Percentiles rank a stretch among this genome's conserved stretches.
phyloP scores from a whole-genome alignment of 73 alveolate species.

The Stentor roeselii region DNA sequence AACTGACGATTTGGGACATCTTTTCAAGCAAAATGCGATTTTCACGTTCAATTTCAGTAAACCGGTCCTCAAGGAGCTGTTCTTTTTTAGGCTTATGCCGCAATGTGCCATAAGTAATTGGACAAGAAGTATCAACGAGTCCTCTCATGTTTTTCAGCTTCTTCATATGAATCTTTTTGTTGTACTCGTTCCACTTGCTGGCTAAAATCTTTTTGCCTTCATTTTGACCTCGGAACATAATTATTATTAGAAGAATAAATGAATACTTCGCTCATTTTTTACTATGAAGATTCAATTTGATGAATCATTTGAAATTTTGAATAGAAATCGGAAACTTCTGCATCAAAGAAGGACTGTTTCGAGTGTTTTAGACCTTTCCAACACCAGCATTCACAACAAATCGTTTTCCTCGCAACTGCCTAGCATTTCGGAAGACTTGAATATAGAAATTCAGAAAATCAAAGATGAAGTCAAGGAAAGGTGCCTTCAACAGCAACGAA shows the following conservation, averaged over 20 bases:
- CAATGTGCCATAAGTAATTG: constrained; percentile 35
- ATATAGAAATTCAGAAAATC: not conserved
- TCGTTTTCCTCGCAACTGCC: not conserved
- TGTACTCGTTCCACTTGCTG: constrained; percentile 48
- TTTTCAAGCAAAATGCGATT: constrained; percentile 53
- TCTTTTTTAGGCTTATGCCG: constrained; percentile 49
- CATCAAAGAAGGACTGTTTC: not conserved
- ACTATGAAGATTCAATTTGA: not conserved
- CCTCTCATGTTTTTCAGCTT: constrained; percentile 46
- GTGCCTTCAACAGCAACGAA: not conserved
- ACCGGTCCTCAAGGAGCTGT: constrained; percentile 53
- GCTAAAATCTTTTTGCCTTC: constrained; percentile 46
- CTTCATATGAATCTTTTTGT: constrained; percentile 37
- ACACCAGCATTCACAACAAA: not conserved
- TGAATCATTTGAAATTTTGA: not conserved
- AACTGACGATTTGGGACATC: constrained; percentile 48
- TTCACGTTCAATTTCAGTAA: constrained; percentile 63
- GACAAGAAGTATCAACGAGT: constrained; percentile 41
- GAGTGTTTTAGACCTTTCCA: not conserved
- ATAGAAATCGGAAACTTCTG: not conserved
- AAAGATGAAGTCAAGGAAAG: not conserved
- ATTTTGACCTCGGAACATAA: no score
- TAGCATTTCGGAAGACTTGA: not conserved
- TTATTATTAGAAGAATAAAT: no score
- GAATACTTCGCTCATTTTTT: no score